Conservation (phyloP, 257 asterid genomes). For the Solanum sitiens region DNA sequence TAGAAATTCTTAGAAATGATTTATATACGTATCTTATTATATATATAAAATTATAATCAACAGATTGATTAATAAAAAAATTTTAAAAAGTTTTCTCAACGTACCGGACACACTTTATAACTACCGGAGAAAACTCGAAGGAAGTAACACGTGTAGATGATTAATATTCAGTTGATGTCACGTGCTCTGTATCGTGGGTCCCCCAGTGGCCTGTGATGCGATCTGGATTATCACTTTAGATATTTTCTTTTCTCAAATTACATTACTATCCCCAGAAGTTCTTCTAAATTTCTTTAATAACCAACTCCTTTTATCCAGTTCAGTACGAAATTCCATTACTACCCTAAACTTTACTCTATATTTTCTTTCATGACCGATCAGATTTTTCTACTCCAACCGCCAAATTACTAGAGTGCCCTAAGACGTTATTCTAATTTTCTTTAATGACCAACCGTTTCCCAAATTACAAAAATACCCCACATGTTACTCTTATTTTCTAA, state of each 20-base stretch:
- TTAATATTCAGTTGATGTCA: constrained; percentile 9
- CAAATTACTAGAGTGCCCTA: neutral
- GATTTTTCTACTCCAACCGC: neutral
- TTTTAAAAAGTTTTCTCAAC: no score
- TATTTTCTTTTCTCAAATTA: neutral
- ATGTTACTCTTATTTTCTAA: no score
- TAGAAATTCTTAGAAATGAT: no score
- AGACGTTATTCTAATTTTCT: neutral
- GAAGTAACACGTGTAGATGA: neutral
- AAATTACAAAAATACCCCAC: neutral
- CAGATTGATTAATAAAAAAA: no score
- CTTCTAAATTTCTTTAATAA: neutral
- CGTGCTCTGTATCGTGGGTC: constrained; percentile 8
- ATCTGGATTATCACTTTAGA: neutral
- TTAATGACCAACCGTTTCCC: neutral
- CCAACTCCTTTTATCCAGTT: neutral
- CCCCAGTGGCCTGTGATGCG: neutral
- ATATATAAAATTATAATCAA: no score
- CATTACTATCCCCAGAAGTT: neutral
- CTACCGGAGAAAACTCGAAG: no score
- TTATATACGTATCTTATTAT: no score
- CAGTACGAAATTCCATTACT: neutral
- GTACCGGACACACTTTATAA: no score
- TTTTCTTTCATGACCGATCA: neutral
- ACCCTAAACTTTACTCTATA: neutral